These are phyloP conservation scores for Hamamelis virginiana DNA, from an alignment of 164 flowering plant species.

Conservation along the genomic window DNA sequence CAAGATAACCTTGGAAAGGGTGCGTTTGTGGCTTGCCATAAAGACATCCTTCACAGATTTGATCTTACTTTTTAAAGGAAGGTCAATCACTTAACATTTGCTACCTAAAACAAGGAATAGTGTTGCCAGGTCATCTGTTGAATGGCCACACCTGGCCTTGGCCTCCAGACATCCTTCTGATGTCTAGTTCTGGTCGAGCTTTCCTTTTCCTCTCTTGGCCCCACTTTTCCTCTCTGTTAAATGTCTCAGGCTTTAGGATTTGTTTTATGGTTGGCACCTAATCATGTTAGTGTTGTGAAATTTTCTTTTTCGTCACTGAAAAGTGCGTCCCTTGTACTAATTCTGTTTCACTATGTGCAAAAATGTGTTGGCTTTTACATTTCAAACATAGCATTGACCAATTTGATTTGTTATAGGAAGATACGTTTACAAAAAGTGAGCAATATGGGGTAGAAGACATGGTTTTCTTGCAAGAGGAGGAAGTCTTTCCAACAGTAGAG, in stretches of 20 bases:
- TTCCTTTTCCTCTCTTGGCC: too few species aligned
- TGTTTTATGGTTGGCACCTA: too few species aligned
- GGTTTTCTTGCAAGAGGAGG: constrained; percentile 76
- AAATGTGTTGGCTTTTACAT: neutral
- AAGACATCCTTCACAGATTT: neutral
- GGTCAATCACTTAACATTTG: neutral
- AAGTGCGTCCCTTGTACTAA: too few species aligned
- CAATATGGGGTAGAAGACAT: constrained; percentile 62
- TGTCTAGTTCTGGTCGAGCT: too few species aligned
- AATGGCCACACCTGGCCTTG: neutral
- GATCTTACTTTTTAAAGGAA: neutral
- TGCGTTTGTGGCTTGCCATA: neutral
- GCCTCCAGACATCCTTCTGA: too few species aligned
- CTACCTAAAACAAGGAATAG: neutral
- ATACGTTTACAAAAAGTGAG: constrained; percentile 21
- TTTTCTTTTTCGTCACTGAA: too few species aligned
- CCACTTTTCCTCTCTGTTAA: too few species aligned
- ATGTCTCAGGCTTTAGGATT: too few species aligned
- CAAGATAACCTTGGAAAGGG: neutral
- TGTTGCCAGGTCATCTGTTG: neutral
- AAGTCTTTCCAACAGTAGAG: constrained; percentile 53
- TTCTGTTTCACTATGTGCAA: too few species aligned
- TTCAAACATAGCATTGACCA: neutral
- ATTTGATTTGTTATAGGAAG: constrained; percentile 42
- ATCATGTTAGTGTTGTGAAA: too few species aligned